Evolutionary conservation across 805 yeast genomes (phyloP).

Genomic region (Ogataea nonfermentans): DNA sequence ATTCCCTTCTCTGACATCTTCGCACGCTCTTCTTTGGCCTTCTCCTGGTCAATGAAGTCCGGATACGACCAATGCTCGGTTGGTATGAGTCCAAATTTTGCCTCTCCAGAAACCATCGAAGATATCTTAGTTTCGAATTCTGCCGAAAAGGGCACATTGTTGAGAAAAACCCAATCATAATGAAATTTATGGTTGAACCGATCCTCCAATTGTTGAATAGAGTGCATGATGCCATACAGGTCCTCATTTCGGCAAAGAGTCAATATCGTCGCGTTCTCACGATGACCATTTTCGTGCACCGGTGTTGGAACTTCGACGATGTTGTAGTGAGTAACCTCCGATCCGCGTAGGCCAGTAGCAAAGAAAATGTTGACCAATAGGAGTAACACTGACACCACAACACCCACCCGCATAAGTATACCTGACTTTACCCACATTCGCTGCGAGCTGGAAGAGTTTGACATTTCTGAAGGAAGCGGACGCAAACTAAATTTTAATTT

Average conservation of each 20-base stretch:
- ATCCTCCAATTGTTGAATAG: conserved; percentile 73
- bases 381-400: background rate
- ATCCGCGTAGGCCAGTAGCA: background rate
- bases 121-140: conserved; percentile 61
- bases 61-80: conserved; percentile 87
- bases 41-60: conserved; percentile 67
- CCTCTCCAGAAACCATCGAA: conserved; percentile 59
- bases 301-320: background rate
- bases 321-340: background rate
- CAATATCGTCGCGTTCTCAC: conserved; percentile 53
- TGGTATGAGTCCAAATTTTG: conserved; percentile 72
- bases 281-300: conserved; percentile 3
- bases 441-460: too few relatives aligned
- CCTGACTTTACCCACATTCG: conserved; percentile 1
- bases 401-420: background rate
- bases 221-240: conserved; percentile 50
- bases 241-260: conserved; percentile 72
- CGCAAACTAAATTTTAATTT: background rate
- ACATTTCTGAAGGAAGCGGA: too few relatives aligned
- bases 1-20: conserved; percentile 45
- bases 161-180: conserved; percentile 92
- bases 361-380: background rate
- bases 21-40: conserved; percentile 63
- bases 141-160: conserved; percentile 71
- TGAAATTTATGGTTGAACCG: conserved; percentile 72